Base-by-base conservation (phyloP, 2,329 filamentous ascomycete species). In the Knufia fluminis region DNA sequence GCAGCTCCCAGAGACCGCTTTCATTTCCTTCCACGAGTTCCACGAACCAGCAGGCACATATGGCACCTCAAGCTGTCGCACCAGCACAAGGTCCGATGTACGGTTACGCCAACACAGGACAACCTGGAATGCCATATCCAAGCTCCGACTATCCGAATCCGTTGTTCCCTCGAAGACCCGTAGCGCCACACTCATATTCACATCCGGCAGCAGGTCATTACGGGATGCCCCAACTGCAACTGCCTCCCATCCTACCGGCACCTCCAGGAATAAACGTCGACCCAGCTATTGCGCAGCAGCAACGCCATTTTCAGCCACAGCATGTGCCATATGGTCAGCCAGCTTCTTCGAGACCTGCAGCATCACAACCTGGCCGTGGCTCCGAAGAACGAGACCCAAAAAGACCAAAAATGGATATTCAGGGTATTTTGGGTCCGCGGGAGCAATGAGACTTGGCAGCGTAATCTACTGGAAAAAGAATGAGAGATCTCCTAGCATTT, bases 361-460 rank as follows among this genome's bases (percentile, higher is more conserved):
- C 32, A 46, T 49, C 32, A 33, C 31, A 38, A 22, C 39, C 31
- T 20, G 53, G 57, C 28, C 49, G 51, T 46, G 40, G 24, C 9
- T 51, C 52, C 22, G 50, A 54, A 41, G 54, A 57, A 33, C 57
- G 52, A 20, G 53, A 56, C 26, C 26, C 59, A 17, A 60, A 60
- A 51, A 50, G 59, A 36, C 57, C 57, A 9, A 58, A 54, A 41
- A 59, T 59, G 59, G 58, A 60, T 36, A 59, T 60, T 28, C 47
- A 55, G 40, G 53, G 55, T 2, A 59, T 60, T 20, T 42, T 60
- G 3, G 57, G 55, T 23, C 58, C 57, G 19, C 22, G 33, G 10
- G 33, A 48, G 24, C 26, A 36, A 14, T 28, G 12, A 12, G 6
- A 6, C 12, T 28, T n/a, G n/a, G n/a, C n/a, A n/a, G n/a, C n/a